A percentile compares a stretch with the other conserved stretches of the same genome.
Conservation (phyloP, 2,329 filamentous ascomycete genomes). For the Lecanoromycetidae sp. region DNA sequence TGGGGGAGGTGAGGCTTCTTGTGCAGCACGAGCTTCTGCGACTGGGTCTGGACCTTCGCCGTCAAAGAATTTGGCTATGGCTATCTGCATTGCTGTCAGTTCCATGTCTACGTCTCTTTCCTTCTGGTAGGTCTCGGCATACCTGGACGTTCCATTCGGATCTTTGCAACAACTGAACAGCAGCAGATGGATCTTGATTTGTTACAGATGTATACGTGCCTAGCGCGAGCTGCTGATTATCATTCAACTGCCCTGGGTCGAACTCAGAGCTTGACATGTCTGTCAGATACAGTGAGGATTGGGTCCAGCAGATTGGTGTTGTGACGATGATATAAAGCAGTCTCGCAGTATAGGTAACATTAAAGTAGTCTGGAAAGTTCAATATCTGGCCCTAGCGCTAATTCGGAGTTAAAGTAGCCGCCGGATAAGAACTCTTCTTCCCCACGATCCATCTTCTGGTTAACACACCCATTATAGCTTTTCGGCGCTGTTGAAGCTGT, state of each 20-base stretch:
- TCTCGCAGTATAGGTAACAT: too few species aligned
- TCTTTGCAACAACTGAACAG: conserved; percentile 64
- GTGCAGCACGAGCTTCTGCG: conserved; percentile 58
- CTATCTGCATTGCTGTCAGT: conserved; percentile 49
- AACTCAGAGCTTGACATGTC: conserved; percentile 39
- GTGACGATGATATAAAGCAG: too few species aligned
- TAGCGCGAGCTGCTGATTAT: conserved; percentile 68
- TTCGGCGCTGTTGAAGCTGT: not conserved
- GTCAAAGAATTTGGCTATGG: conserved; percentile 95
- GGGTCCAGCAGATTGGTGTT: too few species aligned
- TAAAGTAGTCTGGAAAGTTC: too few species aligned
- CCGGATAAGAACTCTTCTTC: too few species aligned
- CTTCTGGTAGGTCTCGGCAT: conserved; percentile 19
- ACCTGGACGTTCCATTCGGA: conserved; percentile 97
- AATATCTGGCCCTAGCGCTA: too few species aligned
- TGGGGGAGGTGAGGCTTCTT: conserved; percentile 47
- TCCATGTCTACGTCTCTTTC: conserved; percentile 12
- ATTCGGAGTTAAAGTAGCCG: too few species aligned
- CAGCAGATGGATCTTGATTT: conserved; percentile 63
- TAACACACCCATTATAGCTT: not conserved
- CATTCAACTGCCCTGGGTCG: conserved; percentile 58
- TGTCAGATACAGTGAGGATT: not conserved
- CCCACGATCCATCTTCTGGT: not conserved
- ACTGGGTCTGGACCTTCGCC: conserved; percentile 76
- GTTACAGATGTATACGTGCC: conserved; percentile 84